Evolutionary conservation across 352 stramenopile species (phyloP).

Genomic region (Globisporangium rhizosaccharum): DNA sequence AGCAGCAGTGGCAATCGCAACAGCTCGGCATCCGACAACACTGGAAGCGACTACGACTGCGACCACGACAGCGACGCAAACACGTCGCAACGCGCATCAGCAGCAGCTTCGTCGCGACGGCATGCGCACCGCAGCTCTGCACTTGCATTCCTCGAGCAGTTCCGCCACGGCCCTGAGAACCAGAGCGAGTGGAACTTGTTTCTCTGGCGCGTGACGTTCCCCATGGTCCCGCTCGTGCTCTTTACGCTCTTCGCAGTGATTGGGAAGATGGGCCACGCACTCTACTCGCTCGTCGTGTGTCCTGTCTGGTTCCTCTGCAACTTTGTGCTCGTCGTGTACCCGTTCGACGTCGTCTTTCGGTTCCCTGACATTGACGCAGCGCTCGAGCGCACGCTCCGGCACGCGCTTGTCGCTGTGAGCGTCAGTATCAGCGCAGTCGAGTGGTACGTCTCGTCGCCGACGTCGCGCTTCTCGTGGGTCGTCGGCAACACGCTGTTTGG

Average conservation of each 20-base stretch:
- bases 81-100: background rate
- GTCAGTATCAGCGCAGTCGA: conserved; percentile 51
- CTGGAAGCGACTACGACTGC: background rate
- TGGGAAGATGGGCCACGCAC: conserved; percentile 54
- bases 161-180: conserved; percentile 56
- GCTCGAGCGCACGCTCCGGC: conserved; percentile 39
- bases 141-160: conserved; percentile 67
- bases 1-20: background rate
- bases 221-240: conserved; percentile 69
- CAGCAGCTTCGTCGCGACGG: background rate
- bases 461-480: conserved; percentile 60
- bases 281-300: conserved; percentile 67
- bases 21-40: background rate
- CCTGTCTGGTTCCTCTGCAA: conserved; percentile 80
- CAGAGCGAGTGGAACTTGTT: conserved; percentile 83
- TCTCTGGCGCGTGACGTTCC: conserved; percentile 78
- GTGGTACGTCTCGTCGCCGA: conserved; percentile 59
- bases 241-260: conserved; percentile 58
- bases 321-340: conserved; percentile 60
- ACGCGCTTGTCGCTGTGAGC: conserved; percentile 38
- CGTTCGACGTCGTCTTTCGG: conserved; percentile 70
- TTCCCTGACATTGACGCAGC: conserved; percentile 37
- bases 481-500: conserved; percentile 80
- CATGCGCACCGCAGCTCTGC: conserved; percentile 5
- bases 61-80: background rate